phyloP scores from a whole-genome alignment of 441 rosid genomes.

The Jatropha podagrica region DNA sequence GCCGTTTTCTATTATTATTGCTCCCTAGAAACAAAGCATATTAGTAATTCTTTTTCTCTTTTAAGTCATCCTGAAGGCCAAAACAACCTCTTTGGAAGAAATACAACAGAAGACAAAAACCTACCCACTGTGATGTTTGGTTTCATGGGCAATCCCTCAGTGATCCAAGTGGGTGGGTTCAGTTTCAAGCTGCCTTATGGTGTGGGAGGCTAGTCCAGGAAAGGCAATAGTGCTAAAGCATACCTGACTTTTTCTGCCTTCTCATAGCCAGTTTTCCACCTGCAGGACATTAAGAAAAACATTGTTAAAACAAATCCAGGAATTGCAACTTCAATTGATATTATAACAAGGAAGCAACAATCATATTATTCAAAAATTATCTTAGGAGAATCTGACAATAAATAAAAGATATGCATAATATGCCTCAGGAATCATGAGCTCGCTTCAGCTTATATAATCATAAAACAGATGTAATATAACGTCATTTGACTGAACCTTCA shows the following conservation, averaged over 20 bases:
- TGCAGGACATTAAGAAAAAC: slow-evolving; percentile 28
- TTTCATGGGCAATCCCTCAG: slow-evolving; percentile 6
- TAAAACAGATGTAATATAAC: background rate
- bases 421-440: background rate
- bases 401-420: background rate
- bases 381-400: background rate
- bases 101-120: background rate
- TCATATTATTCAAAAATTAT: background rate
- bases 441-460: slow-evolving; percentile 2
- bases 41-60: background rate
- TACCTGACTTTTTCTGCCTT: slow-evolving; percentile 15
- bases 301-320: slow-evolving; percentile 26
- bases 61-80: background rate
- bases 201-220: background rate
- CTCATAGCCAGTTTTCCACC: slow-evolving; percentile 21
- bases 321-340: slow-evolving; percentile 20
- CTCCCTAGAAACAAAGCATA: background rate
- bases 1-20: background rate
- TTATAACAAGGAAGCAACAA: slow-evolving; percentile 4
- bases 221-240: background rate
- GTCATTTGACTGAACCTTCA: background rate
- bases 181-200: background rate
- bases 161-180: background rate
- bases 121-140: background rate
- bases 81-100: background rate